Conservation (phyloP, 192 early-diverging fungal species). For the Paraglomus brasilianum region DNA sequence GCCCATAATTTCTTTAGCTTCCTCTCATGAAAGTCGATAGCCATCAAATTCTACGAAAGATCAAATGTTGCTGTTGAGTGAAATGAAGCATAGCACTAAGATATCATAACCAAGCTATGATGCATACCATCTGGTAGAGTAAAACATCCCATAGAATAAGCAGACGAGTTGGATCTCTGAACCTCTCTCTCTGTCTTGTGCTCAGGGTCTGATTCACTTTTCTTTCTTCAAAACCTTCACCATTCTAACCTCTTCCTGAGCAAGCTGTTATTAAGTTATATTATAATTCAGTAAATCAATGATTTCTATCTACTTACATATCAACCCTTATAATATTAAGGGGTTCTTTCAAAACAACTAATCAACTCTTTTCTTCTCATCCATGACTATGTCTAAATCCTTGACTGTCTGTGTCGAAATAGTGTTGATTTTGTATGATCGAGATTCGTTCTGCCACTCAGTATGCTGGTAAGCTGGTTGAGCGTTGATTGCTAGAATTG, state of each 20-base stretch:
- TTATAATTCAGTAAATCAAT: no score
- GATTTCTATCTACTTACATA: no score
- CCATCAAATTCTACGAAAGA: slow-evolving; percentile 68
- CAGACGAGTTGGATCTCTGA: slow-evolving; percentile 50
- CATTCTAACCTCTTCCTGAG: slow-evolving; percentile 71
- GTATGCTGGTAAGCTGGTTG: no score
- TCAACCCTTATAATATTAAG: not conserved
- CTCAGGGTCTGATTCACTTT: slow-evolving; percentile 71
- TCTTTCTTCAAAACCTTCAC: slow-evolving; percentile 61
- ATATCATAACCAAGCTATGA: not conserved
- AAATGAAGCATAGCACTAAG: not conserved
- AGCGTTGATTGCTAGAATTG: no score
- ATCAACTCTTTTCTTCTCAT: slow-evolving; percentile 11
- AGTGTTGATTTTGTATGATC: slow-evolving; percentile 10
- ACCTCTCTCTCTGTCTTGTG: slow-evolving; percentile 70
- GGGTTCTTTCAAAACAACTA: not conserved
- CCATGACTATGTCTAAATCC: not conserved
- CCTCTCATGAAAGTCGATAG: slow-evolving; percentile 74
- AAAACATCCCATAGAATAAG: slow-evolving; percentile 76
- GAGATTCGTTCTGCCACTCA: not conserved
- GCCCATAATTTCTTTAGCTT: slow-evolving; percentile 80
- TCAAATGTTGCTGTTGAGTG: not conserved
- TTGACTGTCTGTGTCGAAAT: slow-evolving; percentile 16
- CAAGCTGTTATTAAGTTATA: slow-evolving; percentile 47
- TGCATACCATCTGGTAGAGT: slow-evolving; percentile 72